Percentiles rank a stretch among this genome's conserved stretches.
phyloP scores from a whole-genome alignment of 2,329 filamentous ascomycete species.

The Aspergillus eucalypticola region DNA sequence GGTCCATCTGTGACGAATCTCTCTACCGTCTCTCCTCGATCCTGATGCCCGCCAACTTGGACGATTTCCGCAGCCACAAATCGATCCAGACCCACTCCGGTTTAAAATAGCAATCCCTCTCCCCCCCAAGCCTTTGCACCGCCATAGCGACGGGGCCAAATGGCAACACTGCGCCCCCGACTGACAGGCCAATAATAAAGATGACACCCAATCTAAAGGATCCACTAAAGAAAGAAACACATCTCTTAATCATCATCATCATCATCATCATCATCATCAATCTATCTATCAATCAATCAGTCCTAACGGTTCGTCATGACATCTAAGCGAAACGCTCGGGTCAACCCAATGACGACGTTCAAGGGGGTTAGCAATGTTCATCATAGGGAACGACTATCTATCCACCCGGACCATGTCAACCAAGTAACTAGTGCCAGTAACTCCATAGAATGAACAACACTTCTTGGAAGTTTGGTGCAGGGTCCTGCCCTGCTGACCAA shows the following conservation, averaged over 20 bases:
- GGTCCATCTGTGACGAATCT: not conserved
- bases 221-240: constrained; percentile 5
- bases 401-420: too few relatives aligned
- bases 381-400: too few relatives aligned
- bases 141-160: constrained; percentile 9
- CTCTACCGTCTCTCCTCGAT: not conserved
- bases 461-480: not conserved
- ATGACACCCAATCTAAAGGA: not conserved
- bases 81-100: constrained; percentile 10
- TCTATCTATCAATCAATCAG: too few relatives aligned
- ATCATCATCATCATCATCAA: too few relatives aligned
- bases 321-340: too few relatives aligned
- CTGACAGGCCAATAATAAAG: not conserved
- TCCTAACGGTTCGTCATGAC: too few relatives aligned
- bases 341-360: too few relatives aligned
- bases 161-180: not conserved
- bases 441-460: too few relatives aligned
- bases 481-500: not conserved
- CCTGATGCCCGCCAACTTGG: not conserved
- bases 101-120: constrained; percentile 11
- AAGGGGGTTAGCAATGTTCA: too few relatives aligned
- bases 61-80: too few relatives aligned
- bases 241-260: too few relatives aligned
- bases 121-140: constrained; percentile 9
- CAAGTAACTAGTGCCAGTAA: too few relatives aligned